These are phyloP conservation scores for Hygrophoropsis aurantiaca DNA, from an alignment of 768 basidiomycete species.

Conservation along the genomic window DNA sequence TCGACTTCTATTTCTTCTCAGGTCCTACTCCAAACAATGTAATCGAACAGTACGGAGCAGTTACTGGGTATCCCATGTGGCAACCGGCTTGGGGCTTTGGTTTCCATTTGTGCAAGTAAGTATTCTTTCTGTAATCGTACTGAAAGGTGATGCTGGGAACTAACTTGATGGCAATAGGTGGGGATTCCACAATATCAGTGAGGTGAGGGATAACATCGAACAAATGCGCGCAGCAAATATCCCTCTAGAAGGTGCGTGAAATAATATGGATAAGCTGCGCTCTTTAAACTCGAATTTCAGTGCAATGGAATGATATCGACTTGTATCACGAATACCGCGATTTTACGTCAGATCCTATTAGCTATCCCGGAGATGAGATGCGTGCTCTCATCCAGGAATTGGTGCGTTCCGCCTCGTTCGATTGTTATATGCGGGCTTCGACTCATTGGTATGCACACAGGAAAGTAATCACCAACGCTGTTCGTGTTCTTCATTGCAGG, in stretches of 20 bases:
- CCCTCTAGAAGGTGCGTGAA: slow-evolving; percentile 57
- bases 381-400: slow-evolving; percentile 49
- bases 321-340: slow-evolving; percentile 61
- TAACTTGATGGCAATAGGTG: slow-evolving; percentile 22
- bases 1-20: slow-evolving; percentile 72
- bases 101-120: slow-evolving; percentile 62
- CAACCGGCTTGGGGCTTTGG: slow-evolving; percentile 70
- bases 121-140: not conserved
- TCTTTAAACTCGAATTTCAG: slow-evolving; percentile 24
- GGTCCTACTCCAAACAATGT: slow-evolving; percentile 49
- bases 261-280: slow-evolving; percentile 1
- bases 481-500: slow-evolving; percentile 6
- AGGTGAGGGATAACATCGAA: slow-evolving; percentile 41
- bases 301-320: slow-evolving; percentile 73
- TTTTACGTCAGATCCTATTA: slow-evolving; percentile 63
- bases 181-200: slow-evolving; percentile 29
- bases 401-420: slow-evolving; percentile 34
- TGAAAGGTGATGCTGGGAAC: slow-evolving; percentile 1
- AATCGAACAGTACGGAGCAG: slow-evolving; percentile 60
- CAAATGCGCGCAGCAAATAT: slow-evolving; percentile 53
- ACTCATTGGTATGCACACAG: slow-evolving; percentile 5
- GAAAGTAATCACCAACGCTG: slow-evolving; percentile 28
- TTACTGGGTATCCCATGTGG: slow-evolving; percentile 62
- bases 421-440: not conserved
- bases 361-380: slow-evolving; percentile 51